A percentile compares a stretch with the other conserved stretches of the same genome.
Evolutionary conservation across 306 rosid genomes (phyloP).

Genomic region (Abrus precatorius): DNA sequence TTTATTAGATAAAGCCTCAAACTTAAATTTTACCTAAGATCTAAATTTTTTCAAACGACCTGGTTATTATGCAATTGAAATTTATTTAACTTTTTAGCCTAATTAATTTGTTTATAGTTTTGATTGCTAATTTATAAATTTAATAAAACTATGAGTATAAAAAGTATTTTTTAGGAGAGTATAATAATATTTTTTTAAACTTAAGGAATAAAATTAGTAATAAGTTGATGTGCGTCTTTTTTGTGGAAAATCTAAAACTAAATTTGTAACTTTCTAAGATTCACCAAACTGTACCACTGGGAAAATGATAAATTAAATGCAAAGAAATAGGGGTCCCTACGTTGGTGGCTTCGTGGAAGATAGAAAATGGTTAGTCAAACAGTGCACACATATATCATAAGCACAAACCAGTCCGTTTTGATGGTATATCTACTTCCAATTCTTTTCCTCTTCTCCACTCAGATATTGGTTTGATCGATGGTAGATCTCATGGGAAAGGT

Average conservation of each 20-base stretch:
- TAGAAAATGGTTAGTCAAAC: constrained; percentile 49
- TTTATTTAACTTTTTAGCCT: too few species aligned
- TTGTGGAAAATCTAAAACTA: not conserved
- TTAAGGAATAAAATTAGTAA: not conserved
- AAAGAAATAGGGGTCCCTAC: constrained; percentile 45
- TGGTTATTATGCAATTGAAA: too few species aligned
- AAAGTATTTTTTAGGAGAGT: too few species aligned
- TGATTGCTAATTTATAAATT: too few species aligned
- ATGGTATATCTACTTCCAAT: constrained; percentile 1
- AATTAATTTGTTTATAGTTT: too few species aligned
- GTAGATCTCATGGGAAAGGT: too few species aligned
- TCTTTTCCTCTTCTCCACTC: constrained; percentile 43
- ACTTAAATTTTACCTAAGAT: too few species aligned
- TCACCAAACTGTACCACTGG: constrained; percentile 20
- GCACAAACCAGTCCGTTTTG: constrained; percentile 39
- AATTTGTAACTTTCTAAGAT: not conserved
- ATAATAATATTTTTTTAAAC: too few species aligned
- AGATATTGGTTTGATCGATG: too few species aligned
- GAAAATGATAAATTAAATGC: constrained; percentile 37
- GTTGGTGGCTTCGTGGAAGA: constrained; percentile 52
- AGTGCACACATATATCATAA: constrained; percentile 48
- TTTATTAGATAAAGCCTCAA: too few species aligned
- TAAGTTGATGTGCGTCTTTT: not conserved
- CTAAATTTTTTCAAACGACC: too few species aligned
- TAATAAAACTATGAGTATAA: too few species aligned